Conservation (phyloP, 2,329 filamentous ascomycete species). For the Fusarium anthophilum region DNA sequence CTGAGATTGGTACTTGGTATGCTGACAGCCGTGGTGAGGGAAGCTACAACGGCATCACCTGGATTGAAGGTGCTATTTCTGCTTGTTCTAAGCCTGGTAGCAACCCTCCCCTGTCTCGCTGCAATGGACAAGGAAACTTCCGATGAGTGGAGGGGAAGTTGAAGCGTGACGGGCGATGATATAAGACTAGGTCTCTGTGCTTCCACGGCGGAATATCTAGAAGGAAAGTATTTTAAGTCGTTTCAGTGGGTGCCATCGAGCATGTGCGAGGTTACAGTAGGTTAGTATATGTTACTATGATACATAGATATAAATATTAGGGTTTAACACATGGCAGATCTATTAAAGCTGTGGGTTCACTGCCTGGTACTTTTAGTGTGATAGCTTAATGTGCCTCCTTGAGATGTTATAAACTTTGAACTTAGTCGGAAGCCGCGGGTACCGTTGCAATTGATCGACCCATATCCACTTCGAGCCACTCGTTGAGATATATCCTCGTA, state of each 20-base stretch:
- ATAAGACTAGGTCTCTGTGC: rapidly evolving
- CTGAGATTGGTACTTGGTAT: neutral
- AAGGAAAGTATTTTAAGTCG: neutral
- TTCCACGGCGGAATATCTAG: rapidly evolving
- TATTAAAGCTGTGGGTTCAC: too few species aligned
- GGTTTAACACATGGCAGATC: too few species aligned
- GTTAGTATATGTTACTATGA: too few species aligned
- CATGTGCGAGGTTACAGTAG: rapidly evolving
- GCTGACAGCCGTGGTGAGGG: neutral
- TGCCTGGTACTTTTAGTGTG: rapidly evolving
- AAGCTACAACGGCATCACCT: neutral
- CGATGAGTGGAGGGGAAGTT: too few species aligned
- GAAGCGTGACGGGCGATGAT: rapidly evolving
- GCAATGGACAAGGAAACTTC: neutral
- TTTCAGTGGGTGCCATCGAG: neutral
- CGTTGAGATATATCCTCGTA: too few species aligned
- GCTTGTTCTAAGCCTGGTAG: neutral
- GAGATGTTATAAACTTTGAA: too few species aligned
- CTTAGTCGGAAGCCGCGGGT: too few species aligned
- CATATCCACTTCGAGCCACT: too few species aligned
- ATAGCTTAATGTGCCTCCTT: too few species aligned
- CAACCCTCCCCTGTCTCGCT: neutral
- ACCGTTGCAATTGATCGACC: too few species aligned
- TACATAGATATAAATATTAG: too few species aligned
- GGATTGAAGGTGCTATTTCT: neutral